Base-by-base conservation (phyloP, 495 filamentous ascomycete species). In the Patellaria atrata region DNA sequence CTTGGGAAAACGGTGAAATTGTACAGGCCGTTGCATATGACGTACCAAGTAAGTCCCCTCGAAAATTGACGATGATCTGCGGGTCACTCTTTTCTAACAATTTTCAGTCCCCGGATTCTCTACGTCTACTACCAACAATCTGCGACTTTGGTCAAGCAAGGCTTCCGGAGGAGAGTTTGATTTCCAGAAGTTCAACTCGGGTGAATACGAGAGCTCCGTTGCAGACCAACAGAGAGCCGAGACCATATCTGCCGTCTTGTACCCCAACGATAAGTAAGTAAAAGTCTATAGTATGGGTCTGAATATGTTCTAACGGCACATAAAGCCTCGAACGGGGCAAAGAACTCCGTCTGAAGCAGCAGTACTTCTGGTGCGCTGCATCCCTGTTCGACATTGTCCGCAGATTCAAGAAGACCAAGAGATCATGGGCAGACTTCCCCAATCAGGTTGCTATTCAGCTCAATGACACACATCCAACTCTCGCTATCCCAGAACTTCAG, bases 281-380 rank as follows among this genome's bases (percentile, higher is more conserved):
- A 6, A 39, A 9, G 4, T 12, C 22, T 10, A 2, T 0, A 22
- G 9, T 13, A n/a, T n/a, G n/a, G n/a, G n/a, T n/a, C n/a, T n/a
- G n/a, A n/a, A n/a, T n/a, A 10, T 8, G 1, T 25, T 22, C 19
- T 27, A 14, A 27, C 13, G n/a, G 13, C 27, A 12, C n/a, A 24
- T 41, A 32, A 32, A 55, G 52, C 54, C 69, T 97, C 19, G 87
- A 94, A 37, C 77, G 82, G 41, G 89, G 89, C 33, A 97, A 97
- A 58, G 89, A 97, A 60, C 77, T 97, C 37, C 79, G 89, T 35
- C 63, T 97, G 51, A 97, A 96, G 68, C 89, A 97, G 54, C 89
- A 97, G 57, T 97, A 97, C 67, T 97, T 97, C 64, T 97, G 89
- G 89, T 92, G 92, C 58, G 86, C 89, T 32, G 89, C 89, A 5